Conservation (phyloP, 2,329 filamentous ascomycete species). For the Aspergillus sclerotialis region DNA sequence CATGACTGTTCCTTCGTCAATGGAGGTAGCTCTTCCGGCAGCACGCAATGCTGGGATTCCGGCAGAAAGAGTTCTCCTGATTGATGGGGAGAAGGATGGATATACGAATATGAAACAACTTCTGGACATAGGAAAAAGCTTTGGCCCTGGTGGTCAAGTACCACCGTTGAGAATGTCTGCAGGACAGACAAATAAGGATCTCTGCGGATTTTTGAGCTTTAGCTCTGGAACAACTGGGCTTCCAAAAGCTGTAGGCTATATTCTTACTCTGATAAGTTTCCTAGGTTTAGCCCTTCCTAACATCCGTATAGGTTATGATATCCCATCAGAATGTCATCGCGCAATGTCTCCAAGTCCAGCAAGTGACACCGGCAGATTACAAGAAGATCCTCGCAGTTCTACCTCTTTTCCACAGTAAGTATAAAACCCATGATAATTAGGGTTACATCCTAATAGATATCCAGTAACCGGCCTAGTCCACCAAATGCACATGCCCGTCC, state of each 20-base stretch:
- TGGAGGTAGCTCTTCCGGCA: constrained; percentile 49
- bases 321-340: constrained; percentile 50
- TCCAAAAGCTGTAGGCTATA: constrained; percentile 35
- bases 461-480: constrained; percentile 56
- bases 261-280: constrained; percentile 13
- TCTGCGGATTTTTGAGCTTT: constrained; percentile 49
- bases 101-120: constrained; percentile 39
- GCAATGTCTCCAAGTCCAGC: constrained; percentile 55
- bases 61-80: constrained; percentile 47
- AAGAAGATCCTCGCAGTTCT: constrained; percentile 51
- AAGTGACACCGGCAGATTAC: constrained; percentile 44
- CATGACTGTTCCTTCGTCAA: constrained; percentile 49
- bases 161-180: constrained; percentile 43
- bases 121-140: constrained; percentile 22
- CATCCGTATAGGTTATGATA: constrained; percentile 41
- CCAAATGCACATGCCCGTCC: constrained; percentile 55
- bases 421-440: too few species aligned
- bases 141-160: constrained; percentile 38
- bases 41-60: constrained; percentile 50
- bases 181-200: constrained; percentile 50
- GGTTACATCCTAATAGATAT: too few species aligned
- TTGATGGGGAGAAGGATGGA: constrained; percentile 48
- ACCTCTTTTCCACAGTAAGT: constrained; percentile 51
- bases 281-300: constrained; percentile 5
- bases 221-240: constrained; percentile 45